Conservation (phyloP, 306 rosid genomes). For the Erythrophleum fordii region DNA sequence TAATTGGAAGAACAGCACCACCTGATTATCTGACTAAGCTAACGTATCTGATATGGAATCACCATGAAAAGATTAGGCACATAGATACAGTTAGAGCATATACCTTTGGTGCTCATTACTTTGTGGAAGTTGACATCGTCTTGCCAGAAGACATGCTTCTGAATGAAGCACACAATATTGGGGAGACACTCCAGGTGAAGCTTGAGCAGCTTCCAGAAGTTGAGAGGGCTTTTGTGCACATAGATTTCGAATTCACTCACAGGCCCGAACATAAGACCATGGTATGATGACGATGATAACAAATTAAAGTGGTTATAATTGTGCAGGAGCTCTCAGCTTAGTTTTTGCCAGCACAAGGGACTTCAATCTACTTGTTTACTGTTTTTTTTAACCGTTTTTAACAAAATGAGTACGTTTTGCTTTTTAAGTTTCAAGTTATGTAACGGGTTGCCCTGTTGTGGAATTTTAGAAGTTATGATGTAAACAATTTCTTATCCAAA, state of each 20-base stretch:
- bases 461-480: background rate
- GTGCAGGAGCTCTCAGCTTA: background rate
- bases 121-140: conserved; percentile 86
- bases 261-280: conserved; percentile 76
- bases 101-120: conserved; percentile 75
- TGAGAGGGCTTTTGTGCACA: conserved; percentile 84
- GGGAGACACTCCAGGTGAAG: conserved; percentile 79
- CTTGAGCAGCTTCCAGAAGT: conserved; percentile 81
- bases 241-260: conserved; percentile 78
- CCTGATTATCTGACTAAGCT: conserved; percentile 77
- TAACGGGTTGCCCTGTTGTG: background rate
- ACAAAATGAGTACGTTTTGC: background rate
- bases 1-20: conserved; percentile 80
- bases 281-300: conserved; percentile 52
- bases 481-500: too few species aligned
- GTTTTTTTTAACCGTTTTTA: background rate
- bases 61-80: conserved; percentile 71
- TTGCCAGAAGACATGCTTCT: conserved; percentile 72
- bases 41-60: conserved; percentile 81
- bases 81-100: conserved; percentile 92
- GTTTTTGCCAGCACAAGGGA: background rate
- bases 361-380: background rate
- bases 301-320: background rate
- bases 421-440: background rate
- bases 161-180: conserved; percentile 74